Conservation (phyloP, 768 basidiomycete species). For the Tylopilus felleus region DNA sequence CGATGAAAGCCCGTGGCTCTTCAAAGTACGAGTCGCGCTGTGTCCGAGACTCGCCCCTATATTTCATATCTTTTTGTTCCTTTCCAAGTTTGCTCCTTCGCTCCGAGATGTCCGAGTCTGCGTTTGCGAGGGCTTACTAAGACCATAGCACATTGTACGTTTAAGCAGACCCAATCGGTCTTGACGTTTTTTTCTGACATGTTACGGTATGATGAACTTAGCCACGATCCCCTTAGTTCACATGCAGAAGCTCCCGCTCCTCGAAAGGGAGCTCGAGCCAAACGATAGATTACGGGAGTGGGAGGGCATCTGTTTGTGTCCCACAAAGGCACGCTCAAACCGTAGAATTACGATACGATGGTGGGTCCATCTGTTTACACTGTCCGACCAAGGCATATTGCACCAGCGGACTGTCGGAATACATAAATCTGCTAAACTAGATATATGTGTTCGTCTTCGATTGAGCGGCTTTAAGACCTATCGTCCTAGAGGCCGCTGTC, state of each 20-base stretch:
- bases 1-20: background rate
- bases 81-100: background rate
- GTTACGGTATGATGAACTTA: background rate
- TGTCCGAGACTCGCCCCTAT: background rate
- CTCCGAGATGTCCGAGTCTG: background rate
- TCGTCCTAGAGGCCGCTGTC: background rate
- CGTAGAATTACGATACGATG: background rate
- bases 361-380: background rate
- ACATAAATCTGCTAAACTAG: background rate
- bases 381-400: background rate
- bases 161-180: background rate
- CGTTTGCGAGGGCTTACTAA: background rate
- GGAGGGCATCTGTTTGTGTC: background rate
- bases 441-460: background rate
- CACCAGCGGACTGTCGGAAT: background rate
- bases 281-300: background rate
- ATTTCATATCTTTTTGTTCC: background rate
- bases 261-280: background rate
- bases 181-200: too few species aligned
- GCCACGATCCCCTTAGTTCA: background rate
- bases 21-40: too few species aligned
- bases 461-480: background rate
- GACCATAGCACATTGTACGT: slow-evolving; percentile 2
- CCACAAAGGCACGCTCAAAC: background rate
- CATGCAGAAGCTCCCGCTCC: background rate